These are phyloP conservation scores for Spathaspora gorwiae DNA, from an alignment of 805 yeast species.

Conservation along the genomic window DNA sequence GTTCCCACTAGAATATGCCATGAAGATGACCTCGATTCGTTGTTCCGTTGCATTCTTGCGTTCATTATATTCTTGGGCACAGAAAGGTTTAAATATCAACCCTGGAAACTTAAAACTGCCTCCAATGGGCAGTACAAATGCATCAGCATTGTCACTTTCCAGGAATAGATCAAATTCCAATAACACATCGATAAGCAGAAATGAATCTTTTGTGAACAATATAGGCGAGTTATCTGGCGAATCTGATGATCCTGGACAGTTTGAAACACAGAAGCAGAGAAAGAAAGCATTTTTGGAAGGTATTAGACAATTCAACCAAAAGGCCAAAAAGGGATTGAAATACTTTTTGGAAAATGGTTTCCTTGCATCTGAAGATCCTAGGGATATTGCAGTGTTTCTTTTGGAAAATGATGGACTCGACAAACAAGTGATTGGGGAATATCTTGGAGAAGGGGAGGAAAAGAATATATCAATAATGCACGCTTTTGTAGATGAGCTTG, in stretches of 20 bases:
- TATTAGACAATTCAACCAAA: conserved; percentile 72
- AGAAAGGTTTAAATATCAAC: conserved; percentile 37
- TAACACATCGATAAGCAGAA: conserved; percentile 20
- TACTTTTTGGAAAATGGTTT: conserved; percentile 60
- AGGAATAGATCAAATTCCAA: conserved; percentile 29
- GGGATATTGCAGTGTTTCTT: conserved; percentile 69
- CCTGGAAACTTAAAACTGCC: neutral
- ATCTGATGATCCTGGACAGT: conserved; percentile 73
- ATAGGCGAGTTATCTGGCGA: conserved; percentile 21
- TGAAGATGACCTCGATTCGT: conserved; percentile 75
- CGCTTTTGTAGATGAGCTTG: conserved; percentile 84
- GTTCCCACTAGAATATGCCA: conserved; percentile 77
- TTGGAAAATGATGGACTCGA: conserved; percentile 71
- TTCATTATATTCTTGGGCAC: conserved; percentile 85
- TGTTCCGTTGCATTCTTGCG: conserved; percentile 78
- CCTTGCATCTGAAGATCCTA: conserved; percentile 56
- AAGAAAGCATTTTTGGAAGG: conserved; percentile 80
- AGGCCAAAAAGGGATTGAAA: conserved; percentile 76
- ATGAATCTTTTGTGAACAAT: conserved; percentile 13
- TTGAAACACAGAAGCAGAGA: conserved; percentile 76
- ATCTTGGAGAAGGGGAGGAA: conserved; percentile 82
- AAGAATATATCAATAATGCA: conserved; percentile 82
- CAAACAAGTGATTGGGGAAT: conserved; percentile 84
- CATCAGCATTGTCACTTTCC: conserved; percentile 11
- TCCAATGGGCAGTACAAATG: conserved; percentile 5